Percentiles rank a stretch among this genome's conserved stretches.
Evolutionary conservation across 495 filamentous ascomycete species (phyloP).

Genomic region (Aspergillus olivimuriae): DNA sequence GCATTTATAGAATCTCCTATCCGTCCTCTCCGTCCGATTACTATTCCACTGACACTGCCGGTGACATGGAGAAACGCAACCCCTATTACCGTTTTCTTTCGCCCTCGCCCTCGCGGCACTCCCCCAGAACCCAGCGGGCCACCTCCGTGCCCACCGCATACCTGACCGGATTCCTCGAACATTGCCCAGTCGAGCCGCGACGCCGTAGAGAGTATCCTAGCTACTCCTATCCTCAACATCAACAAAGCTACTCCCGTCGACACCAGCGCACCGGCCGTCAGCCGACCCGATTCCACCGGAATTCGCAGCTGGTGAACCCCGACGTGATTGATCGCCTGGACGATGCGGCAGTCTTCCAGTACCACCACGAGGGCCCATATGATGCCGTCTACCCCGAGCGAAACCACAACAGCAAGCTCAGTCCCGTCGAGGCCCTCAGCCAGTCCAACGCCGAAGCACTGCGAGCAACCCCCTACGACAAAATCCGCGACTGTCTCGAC

Average conservation of each 20-base stretch:
- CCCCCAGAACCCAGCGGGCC: conserved; percentile 20
- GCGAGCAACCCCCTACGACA: conserved; percentile 75
- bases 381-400: conserved; percentile 72
- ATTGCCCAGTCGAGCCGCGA: conserved; percentile 27
- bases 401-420: conserved; percentile 56
- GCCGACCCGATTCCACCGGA: conserved; percentile 40
- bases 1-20: conserved; percentile 7
- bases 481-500: conserved; percentile 65
- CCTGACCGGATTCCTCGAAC: conserved; percentile 25
- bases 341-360: conserved; percentile 48
- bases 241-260: conserved; percentile 15
- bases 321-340: conserved; percentile 84
- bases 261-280: conserved; percentile 8
- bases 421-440: conserved; percentile 70
- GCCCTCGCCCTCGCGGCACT: conserved; percentile 19
- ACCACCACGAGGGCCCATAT: conserved; percentile 91
- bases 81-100: conserved; percentile 33
- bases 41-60: conserved; percentile 1
- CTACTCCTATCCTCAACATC: conserved; percentile 13
- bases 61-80: conserved; percentile 26
- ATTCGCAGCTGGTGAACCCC: conserved; percentile 57
- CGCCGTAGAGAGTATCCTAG: conserved; percentile 14
- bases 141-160: conserved; percentile 26
- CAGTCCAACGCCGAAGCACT: conserved; percentile 72
- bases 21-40: conserved; percentile 4